phyloP scores from a whole-genome alignment of 306 rosid species.

The Vigna angularis region DNA sequence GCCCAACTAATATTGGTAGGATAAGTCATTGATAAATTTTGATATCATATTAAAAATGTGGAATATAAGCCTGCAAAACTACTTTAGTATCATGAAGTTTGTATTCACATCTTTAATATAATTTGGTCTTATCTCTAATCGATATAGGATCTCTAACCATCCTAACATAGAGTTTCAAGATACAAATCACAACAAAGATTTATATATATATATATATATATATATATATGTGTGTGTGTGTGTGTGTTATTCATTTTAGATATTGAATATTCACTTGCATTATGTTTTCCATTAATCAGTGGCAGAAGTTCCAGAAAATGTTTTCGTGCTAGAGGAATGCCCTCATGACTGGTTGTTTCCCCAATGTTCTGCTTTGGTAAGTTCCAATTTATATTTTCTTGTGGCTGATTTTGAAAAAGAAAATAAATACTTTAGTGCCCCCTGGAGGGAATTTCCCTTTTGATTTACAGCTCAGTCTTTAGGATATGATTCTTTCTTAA shows the following conservation, averaged over 20 bases:
- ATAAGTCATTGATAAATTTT: too few relatives aligned
- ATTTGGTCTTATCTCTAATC: too few relatives aligned
- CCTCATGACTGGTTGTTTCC: conserved; percentile 97
- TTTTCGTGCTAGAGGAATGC: conserved; percentile 83
- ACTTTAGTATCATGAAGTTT: too few relatives aligned
- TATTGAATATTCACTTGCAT: conserved; percentile 15
- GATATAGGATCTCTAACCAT: too few relatives aligned
- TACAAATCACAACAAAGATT: too few relatives aligned
- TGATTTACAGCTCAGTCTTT: background rate
- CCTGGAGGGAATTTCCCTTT: background rate
- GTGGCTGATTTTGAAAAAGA: background rate
- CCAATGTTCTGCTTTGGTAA: conserved; percentile 90
- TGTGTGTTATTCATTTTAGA: conserved; percentile 14
- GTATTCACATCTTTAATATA: too few relatives aligned
- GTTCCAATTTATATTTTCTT: conserved; percentile 41
- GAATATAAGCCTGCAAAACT: too few relatives aligned
- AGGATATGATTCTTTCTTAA: background rate
- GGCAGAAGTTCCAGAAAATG: conserved; percentile 61
- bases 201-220: too few relatives aligned
- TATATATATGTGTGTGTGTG: too few relatives aligned
- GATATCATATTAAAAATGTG: too few relatives aligned
- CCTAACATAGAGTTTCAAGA: too few relatives aligned
- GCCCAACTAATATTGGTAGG: too few relatives aligned
- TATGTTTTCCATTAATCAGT: conserved; percentile 58
- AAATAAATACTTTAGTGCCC: background rate